Conservation (phyloP, 1,139 yeast species). For the Lodderomyces elongisporus region DNA sequence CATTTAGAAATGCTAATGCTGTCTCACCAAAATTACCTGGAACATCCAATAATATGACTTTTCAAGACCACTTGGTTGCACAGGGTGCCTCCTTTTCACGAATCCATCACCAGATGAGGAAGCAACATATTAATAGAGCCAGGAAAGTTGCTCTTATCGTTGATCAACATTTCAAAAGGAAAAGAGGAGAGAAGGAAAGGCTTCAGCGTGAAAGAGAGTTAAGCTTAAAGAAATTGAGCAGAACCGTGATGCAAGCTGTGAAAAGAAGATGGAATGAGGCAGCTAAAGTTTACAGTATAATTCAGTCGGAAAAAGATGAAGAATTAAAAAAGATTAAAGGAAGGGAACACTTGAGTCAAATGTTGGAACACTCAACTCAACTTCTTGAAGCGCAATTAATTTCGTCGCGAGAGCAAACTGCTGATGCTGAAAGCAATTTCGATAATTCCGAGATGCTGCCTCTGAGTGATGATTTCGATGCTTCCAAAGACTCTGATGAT, state of each 20-base stretch:
- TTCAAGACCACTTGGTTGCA: constrained; percentile 65
- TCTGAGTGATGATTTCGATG: constrained; percentile 19
- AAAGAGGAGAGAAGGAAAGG: constrained; percentile 85
- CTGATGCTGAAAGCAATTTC: constrained; percentile 16
- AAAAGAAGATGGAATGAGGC: constrained; percentile 90
- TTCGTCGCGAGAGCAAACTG: constrained; percentile 23
- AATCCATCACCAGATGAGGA: constrained; percentile 63
- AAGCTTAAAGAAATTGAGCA: constrained; percentile 62
- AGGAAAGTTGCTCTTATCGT: constrained; percentile 76
- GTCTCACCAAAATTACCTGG: constrained; percentile 40
- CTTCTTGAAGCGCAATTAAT: constrained; percentile 79
- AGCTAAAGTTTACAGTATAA: constrained; percentile 65
- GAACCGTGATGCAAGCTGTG: constrained; percentile 77
- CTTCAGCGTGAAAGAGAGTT: constrained; percentile 66
- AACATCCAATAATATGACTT: constrained; percentile 44
- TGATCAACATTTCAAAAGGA: constrained; percentile 80
- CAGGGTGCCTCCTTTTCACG: constrained; percentile 76
- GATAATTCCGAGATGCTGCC: constrained; percentile 19
- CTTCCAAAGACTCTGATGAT: background rate
- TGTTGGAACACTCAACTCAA: constrained; percentile 88
- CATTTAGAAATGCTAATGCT: constrained; percentile 34
- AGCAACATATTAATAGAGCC: constrained; percentile 61
- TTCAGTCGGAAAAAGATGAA: constrained; percentile 54
- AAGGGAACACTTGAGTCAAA: constrained; percentile 80
- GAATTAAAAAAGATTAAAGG: constrained; percentile 73